Conservation (phyloP, 2,329 filamentous ascomycete species). For the Lasiodiplodia citricola region DNA sequence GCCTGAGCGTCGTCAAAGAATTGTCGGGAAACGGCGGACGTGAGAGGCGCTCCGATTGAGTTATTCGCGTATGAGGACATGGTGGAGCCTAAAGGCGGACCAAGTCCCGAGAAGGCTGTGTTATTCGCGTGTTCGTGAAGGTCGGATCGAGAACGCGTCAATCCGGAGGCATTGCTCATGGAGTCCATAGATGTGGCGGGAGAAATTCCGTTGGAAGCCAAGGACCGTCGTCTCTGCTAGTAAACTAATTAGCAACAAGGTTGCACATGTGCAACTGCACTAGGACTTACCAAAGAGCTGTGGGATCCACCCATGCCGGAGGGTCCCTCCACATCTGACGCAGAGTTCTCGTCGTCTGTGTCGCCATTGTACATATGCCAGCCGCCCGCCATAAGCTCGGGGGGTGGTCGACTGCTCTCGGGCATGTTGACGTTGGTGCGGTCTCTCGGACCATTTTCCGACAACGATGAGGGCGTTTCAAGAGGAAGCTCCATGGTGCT, state of each 20-base stretch:
- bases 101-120: constrained; percentile 52
- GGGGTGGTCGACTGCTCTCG: constrained; percentile 85
- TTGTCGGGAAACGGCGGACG: constrained; percentile 69
- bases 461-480: constrained; percentile 80
- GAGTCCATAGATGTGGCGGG: constrained; percentile 92
- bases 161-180: constrained; percentile 66
- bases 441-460: constrained; percentile 85
- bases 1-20: constrained; percentile 91
- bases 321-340: constrained; percentile 78
- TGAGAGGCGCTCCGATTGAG: constrained; percentile 49
- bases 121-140: constrained; percentile 28
- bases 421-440: constrained; percentile 87
- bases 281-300: constrained; percentile 67
- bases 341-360: constrained; percentile 88
- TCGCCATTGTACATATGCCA: constrained; percentile 69
- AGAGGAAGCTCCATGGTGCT: constrained; percentile 93
- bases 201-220: constrained; percentile 73
- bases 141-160: constrained; percentile 64
- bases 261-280: constrained; percentile 33
- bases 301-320: constrained; percentile 72
- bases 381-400: constrained; percentile 88
- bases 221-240: constrained; percentile 66
- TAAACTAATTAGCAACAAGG: constrained; percentile 29
- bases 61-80: constrained; percentile 62
- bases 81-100: constrained; percentile 57